These are phyloP conservation scores for Tilletia walkeri DNA, from an alignment of 1,284 basidiomycete species.

Conservation along the genomic window DNA sequence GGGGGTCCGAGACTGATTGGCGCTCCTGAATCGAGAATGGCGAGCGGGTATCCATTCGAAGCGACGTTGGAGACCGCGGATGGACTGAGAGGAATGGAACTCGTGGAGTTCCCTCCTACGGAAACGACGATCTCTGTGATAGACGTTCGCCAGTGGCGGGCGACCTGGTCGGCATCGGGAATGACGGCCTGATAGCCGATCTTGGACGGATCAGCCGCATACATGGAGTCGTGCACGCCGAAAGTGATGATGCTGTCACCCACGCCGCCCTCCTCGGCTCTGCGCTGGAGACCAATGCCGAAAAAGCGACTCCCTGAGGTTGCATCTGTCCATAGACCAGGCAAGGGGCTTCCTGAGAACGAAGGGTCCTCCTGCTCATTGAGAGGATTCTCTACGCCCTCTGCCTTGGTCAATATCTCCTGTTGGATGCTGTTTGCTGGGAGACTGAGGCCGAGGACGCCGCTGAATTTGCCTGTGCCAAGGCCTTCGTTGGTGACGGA, in stretches of 20 bases:
- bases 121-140: constrained; percentile 34
- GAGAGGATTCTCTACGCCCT: constrained; percentile 30
- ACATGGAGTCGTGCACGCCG: constrained; percentile 38
- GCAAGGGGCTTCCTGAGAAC: constrained; percentile 37
- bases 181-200: constrained; percentile 33
- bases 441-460: constrained; percentile 43
- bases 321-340: constrained; percentile 40
- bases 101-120: constrained; percentile 29
- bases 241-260: constrained; percentile 44
- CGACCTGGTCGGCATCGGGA: constrained; percentile 36
- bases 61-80: not conserved
- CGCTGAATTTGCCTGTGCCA: constrained; percentile 40
- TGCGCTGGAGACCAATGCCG: constrained; percentile 41
- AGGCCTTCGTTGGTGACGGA: constrained; percentile 36
- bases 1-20: constrained; percentile 39
- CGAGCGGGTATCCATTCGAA: constrained; percentile 27
- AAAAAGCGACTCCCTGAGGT: constrained; percentile 35
- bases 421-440: constrained; percentile 45
- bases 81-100: constrained; percentile 27
- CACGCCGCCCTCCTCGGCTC: constrained; percentile 43
- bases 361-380: constrained; percentile 28
- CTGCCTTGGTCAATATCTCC: constrained; percentile 29
- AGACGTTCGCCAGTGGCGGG: constrained; percentile 38
- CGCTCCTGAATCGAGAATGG: constrained; percentile 39
- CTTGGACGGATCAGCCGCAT: constrained; percentile 29